These are phyloP conservation scores for Pythium brachiatum DNA, from an alignment of 352 stramenopile genomes.

Conservation along the genomic window DNA sequence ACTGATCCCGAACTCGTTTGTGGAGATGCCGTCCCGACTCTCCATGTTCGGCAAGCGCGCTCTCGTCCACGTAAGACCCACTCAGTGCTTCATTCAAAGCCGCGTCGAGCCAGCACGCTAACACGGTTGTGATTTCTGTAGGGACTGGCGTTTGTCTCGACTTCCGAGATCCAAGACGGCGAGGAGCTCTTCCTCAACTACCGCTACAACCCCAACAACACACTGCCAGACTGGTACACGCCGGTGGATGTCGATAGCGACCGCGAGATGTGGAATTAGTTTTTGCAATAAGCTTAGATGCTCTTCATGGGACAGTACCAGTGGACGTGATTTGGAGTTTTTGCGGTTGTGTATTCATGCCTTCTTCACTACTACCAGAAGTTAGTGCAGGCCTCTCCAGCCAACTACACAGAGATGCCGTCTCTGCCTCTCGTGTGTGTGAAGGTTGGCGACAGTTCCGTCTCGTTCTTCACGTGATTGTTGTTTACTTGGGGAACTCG, in stretches of 20 bases:
- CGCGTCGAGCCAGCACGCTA: background rate
- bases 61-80: conserved; percentile 62
- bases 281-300: background rate
- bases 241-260: conserved; percentile 77
- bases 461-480: background rate
- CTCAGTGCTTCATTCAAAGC: background rate
- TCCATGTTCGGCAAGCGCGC: conserved; percentile 85
- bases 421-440: background rate
- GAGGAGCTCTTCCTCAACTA: conserved; percentile 89
- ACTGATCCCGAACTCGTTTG: conserved; percentile 83
- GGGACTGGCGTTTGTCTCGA: conserved; percentile 75
- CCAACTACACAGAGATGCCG: background rate
- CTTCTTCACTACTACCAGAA: background rate
- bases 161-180: conserved; percentile 68
- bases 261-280: conserved; percentile 81
- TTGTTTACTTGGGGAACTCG: conserved; percentile 86
- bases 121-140: conserved; percentile 19
- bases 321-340: background rate
- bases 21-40: conserved; percentile 71
- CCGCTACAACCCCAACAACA: conserved; percentile 76
- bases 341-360: conserved; percentile 1
- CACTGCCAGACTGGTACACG: conserved; percentile 80
- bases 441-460: background rate
- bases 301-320: too few relatives aligned
- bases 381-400: background rate